Conservation (phyloP, 228 moss, liverwort and hornwort species). For the Sphagnum fallax region DNA sequence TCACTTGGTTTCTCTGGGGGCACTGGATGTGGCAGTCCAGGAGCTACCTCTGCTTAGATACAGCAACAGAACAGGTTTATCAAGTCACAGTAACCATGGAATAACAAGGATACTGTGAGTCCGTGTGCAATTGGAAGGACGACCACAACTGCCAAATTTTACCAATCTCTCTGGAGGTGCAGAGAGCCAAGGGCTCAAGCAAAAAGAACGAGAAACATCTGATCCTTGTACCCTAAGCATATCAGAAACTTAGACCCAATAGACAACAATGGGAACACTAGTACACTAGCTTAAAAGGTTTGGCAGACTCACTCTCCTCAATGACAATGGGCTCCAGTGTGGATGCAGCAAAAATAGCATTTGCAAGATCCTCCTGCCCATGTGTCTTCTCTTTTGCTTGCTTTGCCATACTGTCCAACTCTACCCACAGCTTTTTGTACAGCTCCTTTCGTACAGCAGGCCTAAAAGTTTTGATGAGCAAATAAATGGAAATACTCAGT, state of each 20-base stretch:
- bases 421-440: slow-evolving; percentile 77
- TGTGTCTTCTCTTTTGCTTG: slow-evolving; percentile 60
- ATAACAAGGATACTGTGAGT: background rate
- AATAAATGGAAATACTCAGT: background rate
- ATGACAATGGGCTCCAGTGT: slow-evolving; percentile 34
- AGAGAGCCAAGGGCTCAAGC: too few species aligned
- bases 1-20: slow-evolving; percentile 61
- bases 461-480: slow-evolving; percentile 27
- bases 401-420: slow-evolving; percentile 70
- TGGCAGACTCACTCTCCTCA: slow-evolving; percentile 29
- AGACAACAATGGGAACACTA: too few species aligned
- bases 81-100: background rate
- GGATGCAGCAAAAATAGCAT: slow-evolving; percentile 58
- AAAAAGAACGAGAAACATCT: too few species aligned
- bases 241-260: background rate
- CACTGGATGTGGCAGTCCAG: slow-evolving; percentile 27
- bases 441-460: slow-evolving; percentile 61
- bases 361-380: slow-evolving; percentile 78
- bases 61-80: background rate
- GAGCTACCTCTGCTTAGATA: slow-evolving; percentile 5
- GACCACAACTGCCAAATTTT: too few species aligned
- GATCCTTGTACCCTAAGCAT: background rate
- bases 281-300: background rate
- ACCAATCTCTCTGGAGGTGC: too few species aligned
- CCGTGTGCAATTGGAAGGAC: too few species aligned